Base-by-base conservation (phyloP, 768 basidiomycete species). In the Stropharia rugosoannulata region DNA sequence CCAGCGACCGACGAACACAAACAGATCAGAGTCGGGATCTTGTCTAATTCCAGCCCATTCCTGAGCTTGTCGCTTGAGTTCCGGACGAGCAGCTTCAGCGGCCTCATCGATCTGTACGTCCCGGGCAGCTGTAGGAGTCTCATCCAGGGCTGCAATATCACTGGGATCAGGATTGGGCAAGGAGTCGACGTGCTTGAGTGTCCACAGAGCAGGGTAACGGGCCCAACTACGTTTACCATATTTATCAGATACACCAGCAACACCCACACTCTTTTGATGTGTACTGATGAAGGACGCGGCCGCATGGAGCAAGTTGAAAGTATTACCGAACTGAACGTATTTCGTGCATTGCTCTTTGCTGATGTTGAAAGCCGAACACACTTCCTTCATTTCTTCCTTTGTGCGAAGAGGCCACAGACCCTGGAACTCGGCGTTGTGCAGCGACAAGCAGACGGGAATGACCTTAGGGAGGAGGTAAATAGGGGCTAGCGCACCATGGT, bases 381-480 rank as follows among this genome's bases (percentile, higher is more conserved):
- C 95, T 70, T 97, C 95, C 76, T 93, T 95, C 93, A 95, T 95
- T 70, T 97, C 95, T 67, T 95, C 94, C 76, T 96, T 96, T 37
- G 95, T 97, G 44, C 95, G 89, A 22, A 97, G 81, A 5, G 95
- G 91, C 95, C 95, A 96, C 22, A 95, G 81, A 73, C 95, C 95
- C 68, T 97, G 95, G 81, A 97, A 97, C 71, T 97, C 95, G 65
- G 95, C 95, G 62, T 97, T 97, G 78, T 97, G 95, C 35, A 97
- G 80, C 3, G 95, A 97, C 29, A 97, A 78, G 70, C 94, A 96
- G 66, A 86, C 82, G 0, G 95, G 94, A 45, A 96, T 74, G 57
- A 97, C 86, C 71, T 94, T 94, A 46, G 95, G 95, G 15, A 97
- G 80, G 13, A 97, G 82, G 68, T 97, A 97, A 54, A 96, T 86